Evolutionary conservation across 2,329 filamentous ascomycete genomes (phyloP).

Genomic region (Botrytis porri): DNA sequence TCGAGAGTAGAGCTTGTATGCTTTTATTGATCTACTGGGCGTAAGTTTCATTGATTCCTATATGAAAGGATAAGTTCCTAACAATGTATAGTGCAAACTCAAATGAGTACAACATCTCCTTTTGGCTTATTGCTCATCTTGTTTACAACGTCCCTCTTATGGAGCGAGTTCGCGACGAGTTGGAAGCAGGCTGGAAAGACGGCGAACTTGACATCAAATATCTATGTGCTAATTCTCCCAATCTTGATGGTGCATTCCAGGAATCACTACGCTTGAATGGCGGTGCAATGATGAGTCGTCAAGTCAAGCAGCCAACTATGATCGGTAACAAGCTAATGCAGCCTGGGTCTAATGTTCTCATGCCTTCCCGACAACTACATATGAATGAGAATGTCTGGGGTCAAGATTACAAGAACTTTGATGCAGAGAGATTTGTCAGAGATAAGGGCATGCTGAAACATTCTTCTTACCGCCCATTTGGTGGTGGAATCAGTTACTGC

Average conservation of each 20-base stretch:
- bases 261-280: slow-evolving; percentile 15
- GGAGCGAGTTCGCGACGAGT: slow-evolving; percentile 2
- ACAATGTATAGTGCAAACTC: slow-evolving; percentile 12
- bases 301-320: background rate
- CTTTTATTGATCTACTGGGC: slow-evolving; percentile 14
- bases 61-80: background rate
- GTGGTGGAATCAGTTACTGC: slow-evolving; percentile 18
- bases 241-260: slow-evolving; percentile 15
- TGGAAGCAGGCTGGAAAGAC: slow-evolving; percentile 1
- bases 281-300: slow-evolving; percentile 16
- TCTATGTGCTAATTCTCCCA: slow-evolving; percentile 6
- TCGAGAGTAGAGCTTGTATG: slow-evolving; percentile 8
- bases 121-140: slow-evolving; percentile 20
- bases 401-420: slow-evolving; percentile 11
- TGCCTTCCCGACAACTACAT: slow-evolving; percentile 19
- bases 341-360: slow-evolving; percentile 14
- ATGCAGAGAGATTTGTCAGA: slow-evolving; percentile 13
- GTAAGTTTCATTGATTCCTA: background rate
- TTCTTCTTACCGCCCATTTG: slow-evolving; percentile 18
- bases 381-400: slow-evolving; percentile 18
- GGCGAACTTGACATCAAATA: slow-evolving; percentile 2
- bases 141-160: background rate
- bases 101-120: slow-evolving; percentile 19
- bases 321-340: slow-evolving; percentile 11
- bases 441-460: slow-evolving; percentile 11